phyloP scores from a whole-genome alignment of 2,329 filamentous ascomycete species.

The Phialocephala subalpina region DNA sequence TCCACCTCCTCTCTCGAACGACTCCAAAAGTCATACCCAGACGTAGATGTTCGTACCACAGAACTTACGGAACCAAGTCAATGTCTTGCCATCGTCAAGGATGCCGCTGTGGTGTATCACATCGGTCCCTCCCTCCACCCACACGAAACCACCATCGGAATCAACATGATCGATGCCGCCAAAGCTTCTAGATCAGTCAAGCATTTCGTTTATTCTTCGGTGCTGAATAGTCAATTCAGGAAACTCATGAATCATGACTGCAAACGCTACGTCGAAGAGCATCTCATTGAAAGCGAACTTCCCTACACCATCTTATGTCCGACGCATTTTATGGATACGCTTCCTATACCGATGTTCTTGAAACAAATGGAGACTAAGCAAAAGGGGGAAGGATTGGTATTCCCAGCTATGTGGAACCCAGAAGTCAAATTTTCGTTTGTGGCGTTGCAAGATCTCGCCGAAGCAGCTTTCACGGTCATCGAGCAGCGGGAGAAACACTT shows the following conservation, averaged over 20 bases:
- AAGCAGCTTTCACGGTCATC: neutral
- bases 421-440: neutral
- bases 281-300: neutral
- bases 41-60: neutral
- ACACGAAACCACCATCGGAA: neutral
- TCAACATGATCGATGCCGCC: neutral
- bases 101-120: neutral
- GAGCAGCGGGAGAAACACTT: neutral
- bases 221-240: neutral
- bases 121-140: neutral
- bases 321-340: neutral
- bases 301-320: neutral
- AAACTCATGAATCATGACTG: neutral
- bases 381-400: neutral
- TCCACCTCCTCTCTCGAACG: neutral
- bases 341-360: neutral
- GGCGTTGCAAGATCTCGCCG: neutral
- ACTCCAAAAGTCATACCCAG: neutral
- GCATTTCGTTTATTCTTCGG: neutral
- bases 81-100: neutral
- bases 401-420: neutral
- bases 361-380: neutral
- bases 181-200: neutral
- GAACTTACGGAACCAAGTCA: neutral
- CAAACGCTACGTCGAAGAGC: neutral